phyloP scores from a whole-genome alignment of 192 early-diverging fungal genomes.

The Coemansia sp. region DNA sequence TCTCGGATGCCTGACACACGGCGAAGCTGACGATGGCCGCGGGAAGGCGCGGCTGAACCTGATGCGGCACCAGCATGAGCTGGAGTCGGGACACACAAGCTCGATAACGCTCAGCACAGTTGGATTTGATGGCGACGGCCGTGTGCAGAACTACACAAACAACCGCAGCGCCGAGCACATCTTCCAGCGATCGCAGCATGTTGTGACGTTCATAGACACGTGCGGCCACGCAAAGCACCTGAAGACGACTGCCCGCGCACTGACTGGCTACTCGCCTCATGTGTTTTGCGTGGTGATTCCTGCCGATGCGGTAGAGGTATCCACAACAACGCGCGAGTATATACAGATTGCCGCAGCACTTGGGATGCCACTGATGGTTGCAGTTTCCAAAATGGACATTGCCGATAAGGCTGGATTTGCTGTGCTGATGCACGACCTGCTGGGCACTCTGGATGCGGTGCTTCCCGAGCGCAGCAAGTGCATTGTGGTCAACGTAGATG shows the following conservation, averaged over 20 bases:
- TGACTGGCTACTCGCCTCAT: slow-evolving; percentile 84
- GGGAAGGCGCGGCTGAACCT: slow-evolving; percentile 82
- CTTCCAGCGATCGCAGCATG: slow-evolving; percentile 66
- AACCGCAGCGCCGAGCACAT: slow-evolving; percentile 79
- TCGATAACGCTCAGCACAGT: slow-evolving; percentile 84
- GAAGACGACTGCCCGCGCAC: slow-evolving; percentile 86
- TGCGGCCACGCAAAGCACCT: slow-evolving; percentile 88
- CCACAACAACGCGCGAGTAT: slow-evolving; percentile 75
- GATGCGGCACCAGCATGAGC: slow-evolving; percentile 87
- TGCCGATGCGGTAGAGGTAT: slow-evolving; percentile 62
- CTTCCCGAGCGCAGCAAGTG: slow-evolving; percentile 40
- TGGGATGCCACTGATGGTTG: slow-evolving; percentile 77
- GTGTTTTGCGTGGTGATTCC: slow-evolving; percentile 83
- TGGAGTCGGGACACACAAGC: slow-evolving; percentile 88
- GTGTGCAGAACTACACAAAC: slow-evolving; percentile 73
- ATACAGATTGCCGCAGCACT: slow-evolving; percentile 75
- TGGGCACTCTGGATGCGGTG: slow-evolving; percentile 43
- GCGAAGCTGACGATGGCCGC: slow-evolving; percentile 79
- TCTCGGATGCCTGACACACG: slow-evolving; percentile 76
- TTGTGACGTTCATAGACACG: slow-evolving; percentile 83
- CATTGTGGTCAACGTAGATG: slow-evolving; percentile 22
- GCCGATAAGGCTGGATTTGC: slow-evolving; percentile 56
- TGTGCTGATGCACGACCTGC: slow-evolving; percentile 51
- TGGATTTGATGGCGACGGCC: slow-evolving; percentile 71
- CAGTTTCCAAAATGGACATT: slow-evolving; percentile 83